Percentiles rank a stretch among this genome's conserved stretches.
phyloP scores from a whole-genome alignment of 371 early-diverging fungal genomes.

The Entomophthora muscae region DNA sequence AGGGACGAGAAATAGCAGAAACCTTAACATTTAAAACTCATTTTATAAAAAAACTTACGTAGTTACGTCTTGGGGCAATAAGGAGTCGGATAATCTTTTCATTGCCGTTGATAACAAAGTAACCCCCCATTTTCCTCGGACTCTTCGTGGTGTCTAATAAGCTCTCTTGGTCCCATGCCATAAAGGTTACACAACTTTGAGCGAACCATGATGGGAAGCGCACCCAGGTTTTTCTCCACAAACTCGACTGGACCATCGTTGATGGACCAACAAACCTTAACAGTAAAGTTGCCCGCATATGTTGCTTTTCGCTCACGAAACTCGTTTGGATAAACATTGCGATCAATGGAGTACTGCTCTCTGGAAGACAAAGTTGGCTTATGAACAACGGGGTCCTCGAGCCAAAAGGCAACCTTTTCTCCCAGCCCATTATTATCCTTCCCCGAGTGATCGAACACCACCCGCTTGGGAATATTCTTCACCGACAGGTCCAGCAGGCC shows the following conservation, averaged over 20 bases:
- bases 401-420: conserved; percentile 32
- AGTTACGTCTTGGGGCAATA: conserved; percentile 89
- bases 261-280: conserved; percentile 59
- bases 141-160: conserved; percentile 76
- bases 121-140: conserved; percentile 96
- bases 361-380: conserved; percentile 16
- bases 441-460: conserved; percentile 49
- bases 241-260: conserved; percentile 65
- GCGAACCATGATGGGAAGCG: conserved; percentile 88
- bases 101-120: conserved; percentile 96
- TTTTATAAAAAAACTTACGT: conserved; percentile 18
- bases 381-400: conserved; percentile 18
- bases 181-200: conserved; percentile 73
- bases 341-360: conserved; percentile 14
- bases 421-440: conserved; percentile 25
- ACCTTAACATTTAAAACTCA: conserved; percentile 14
- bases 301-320: conserved; percentile 77
- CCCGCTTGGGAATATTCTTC: conserved; percentile 44
- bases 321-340: conserved; percentile 22
- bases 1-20: conserved; percentile 71
- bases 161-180: conserved; percentile 52
- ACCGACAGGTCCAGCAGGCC: conserved; percentile 65
- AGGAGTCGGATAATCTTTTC: conserved; percentile 92
- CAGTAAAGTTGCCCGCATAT: conserved; percentile 70
- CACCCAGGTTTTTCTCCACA: conserved; percentile 56